A percentile compares a stretch with the other conserved stretches of the same genome.
Conservation (phyloP, 306 rosid species). For the Luffa acutangula region DNA sequence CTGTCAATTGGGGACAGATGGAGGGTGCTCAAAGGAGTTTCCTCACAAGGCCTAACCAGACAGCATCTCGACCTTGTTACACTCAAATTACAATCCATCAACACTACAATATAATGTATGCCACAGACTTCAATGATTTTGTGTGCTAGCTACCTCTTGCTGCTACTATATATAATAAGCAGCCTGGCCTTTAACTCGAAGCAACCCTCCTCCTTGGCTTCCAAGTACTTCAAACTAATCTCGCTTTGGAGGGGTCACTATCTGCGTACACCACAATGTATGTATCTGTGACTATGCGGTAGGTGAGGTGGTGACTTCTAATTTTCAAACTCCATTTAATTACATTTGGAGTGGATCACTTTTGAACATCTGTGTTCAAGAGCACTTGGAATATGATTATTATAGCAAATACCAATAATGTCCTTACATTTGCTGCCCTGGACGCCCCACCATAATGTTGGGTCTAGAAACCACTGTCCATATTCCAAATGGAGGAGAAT, state of each 20-base stretch:
- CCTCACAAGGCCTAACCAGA: conserved; percentile 34
- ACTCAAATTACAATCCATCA: conserved; percentile 19
- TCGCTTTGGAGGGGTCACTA: background rate
- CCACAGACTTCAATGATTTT: background rate
- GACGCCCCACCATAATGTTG: no score
- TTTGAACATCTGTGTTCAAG: background rate
- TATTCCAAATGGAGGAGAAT: no score
- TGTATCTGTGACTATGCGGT: background rate
- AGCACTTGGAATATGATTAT: background rate
- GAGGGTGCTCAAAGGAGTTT: conserved; percentile 34
- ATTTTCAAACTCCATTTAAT: background rate
- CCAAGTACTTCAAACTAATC: background rate
- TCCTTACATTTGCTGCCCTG: background rate
- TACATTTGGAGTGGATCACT: background rate
- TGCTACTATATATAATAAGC: background rate
- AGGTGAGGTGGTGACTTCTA: background rate
- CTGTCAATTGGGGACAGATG: conserved; percentile 45
- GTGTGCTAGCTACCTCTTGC: background rate
- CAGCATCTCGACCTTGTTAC: conserved; percentile 32
- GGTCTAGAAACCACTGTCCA: no score
- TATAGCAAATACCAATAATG: background rate
- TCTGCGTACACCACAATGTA: background rate
- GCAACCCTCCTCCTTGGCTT: background rate
- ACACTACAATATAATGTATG: background rate
- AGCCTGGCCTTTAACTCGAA: background rate